Conservation (phyloP, 495 filamentous ascomycete species). For the Neurospora africana region DNA sequence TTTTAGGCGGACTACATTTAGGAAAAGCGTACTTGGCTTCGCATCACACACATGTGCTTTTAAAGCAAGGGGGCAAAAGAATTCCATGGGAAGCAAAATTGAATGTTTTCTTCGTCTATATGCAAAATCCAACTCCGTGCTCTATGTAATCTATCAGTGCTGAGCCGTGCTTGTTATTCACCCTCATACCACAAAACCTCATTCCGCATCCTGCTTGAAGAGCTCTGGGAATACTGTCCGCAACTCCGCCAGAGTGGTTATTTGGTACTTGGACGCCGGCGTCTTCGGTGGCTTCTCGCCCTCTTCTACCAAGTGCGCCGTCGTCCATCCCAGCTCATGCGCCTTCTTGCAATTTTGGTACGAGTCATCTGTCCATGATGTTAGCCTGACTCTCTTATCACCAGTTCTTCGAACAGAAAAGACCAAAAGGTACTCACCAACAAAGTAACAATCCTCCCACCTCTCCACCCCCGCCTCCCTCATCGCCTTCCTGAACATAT, state of each 20-base stretch:
- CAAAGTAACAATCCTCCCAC: conserved; percentile 65
- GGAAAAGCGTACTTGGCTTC: not conserved
- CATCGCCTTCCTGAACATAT: conserved; percentile 80
- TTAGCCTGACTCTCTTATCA: conserved; percentile 4
- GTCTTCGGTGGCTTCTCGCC: conserved; percentile 45
- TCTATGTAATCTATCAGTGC: not conserved
- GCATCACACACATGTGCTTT: not conserved
- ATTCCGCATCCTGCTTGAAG: conserved; percentile 42
- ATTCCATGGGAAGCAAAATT: not conserved
- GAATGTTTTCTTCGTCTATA: not conserved
- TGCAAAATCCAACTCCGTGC: not conserved
- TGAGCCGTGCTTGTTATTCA: not conserved
- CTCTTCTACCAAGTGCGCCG: conserved; percentile 73
- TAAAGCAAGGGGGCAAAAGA: not conserved
- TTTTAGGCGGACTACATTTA: not conserved
- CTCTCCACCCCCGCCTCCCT: conserved; percentile 48
- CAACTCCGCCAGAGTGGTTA: conserved; percentile 63
- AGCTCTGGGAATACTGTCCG: conserved; percentile 62
- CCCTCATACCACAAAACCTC: not conserved
- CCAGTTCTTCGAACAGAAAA: not conserved
- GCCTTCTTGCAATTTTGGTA: conserved; percentile 62
- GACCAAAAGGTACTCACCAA: conserved; percentile 45
- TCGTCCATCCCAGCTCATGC: conserved; percentile 66
- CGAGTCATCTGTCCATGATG: conserved; percentile 57
- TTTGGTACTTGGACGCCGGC: conserved; percentile 55